Evolutionary conservation across 257 asterid species (phyloP).

Genomic region (Solanum clarkiae): DNA sequence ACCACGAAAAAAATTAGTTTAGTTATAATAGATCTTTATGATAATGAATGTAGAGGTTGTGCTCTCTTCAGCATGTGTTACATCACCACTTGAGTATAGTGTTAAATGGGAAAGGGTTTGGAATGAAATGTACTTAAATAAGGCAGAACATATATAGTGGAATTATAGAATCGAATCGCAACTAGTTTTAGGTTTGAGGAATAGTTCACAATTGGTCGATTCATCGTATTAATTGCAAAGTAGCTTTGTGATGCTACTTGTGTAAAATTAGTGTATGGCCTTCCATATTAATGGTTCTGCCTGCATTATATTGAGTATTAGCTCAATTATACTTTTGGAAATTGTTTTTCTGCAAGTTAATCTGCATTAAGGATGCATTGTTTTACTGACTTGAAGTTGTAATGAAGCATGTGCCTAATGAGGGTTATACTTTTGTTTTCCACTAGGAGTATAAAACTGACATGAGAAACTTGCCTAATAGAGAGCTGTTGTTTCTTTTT

Average conservation of each 20-base stretch:
- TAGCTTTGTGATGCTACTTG: not conserved
- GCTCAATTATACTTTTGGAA: not conserved
- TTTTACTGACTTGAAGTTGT: not conserved
- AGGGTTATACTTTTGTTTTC: not conserved
- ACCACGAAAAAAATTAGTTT: not conserved
- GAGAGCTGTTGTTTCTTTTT: conserved; percentile 1
- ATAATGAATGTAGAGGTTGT: not conserved
- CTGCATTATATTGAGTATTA: not conserved
- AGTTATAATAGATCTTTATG: not conserved
- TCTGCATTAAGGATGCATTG: not conserved
- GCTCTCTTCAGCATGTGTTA: not conserved
- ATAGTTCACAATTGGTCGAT: not conserved
- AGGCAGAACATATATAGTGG: not conserved
- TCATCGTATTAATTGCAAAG: not conserved
- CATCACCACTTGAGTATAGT: not conserved
- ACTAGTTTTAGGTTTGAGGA: not conserved
- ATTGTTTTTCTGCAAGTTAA: not conserved
- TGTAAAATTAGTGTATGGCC: not conserved
- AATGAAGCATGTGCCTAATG: not conserved
- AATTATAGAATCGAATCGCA: not conserved
- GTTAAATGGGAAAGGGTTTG: not conserved
- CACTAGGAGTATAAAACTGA: not conserved
- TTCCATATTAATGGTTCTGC: not conserved
- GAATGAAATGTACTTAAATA: not conserved
- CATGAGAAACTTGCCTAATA: not conserved